Evolutionary conservation across 1,284 basidiomycete genomes (phyloP).

Genomic region (Apiotrichum gracile): DNA sequence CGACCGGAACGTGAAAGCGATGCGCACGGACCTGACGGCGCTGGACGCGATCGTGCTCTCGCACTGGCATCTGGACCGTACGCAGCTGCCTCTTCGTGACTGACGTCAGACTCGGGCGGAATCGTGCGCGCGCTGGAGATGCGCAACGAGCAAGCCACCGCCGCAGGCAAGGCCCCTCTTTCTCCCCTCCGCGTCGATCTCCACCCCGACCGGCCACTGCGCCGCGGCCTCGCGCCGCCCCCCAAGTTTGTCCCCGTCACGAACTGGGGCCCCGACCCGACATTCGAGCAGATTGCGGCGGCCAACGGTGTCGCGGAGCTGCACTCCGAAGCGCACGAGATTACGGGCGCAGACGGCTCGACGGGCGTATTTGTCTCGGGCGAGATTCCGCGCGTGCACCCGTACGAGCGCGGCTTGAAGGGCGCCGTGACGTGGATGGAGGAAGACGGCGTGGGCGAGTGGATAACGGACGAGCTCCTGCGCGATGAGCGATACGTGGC

Average conservation of each 20-base stretch:
- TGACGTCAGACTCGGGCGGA: conserved; percentile 53
- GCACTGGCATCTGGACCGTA: conserved; percentile 73
- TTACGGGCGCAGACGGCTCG: conserved; percentile 65
- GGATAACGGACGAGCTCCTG: conserved; percentile 64
- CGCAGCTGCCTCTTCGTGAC: neutral
- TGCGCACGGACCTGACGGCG: conserved; percentile 55
- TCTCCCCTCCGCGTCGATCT: conserved; percentile 59
- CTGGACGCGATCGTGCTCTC: conserved; percentile 64
- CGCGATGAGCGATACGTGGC: conserved; percentile 74
- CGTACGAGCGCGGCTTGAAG: conserved; percentile 62
- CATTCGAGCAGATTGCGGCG: conserved; percentile 58
- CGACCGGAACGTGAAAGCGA: conserved; percentile 60
- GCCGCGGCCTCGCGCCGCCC: conserved; percentile 65
- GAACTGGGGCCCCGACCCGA: conserved; percentile 62
- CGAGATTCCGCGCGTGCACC: conserved; percentile 64
- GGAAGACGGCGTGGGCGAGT: conserved; percentile 31
- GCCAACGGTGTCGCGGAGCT: conserved; percentile 57
- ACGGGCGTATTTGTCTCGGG: conserved; percentile 65
- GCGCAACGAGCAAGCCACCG: conserved; percentile 7
- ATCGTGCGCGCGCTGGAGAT: conserved; percentile 57
- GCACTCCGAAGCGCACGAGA: conserved; percentile 58
- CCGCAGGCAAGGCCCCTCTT: conserved; percentile 4
- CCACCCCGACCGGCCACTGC: conserved; percentile 66
- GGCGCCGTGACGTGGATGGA: conserved; percentile 62
- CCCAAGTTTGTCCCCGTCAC: conserved; percentile 56